Conservation (phyloP, 768 basidiomycete genomes). For the Coprinopsis marcescibilis region DNA sequence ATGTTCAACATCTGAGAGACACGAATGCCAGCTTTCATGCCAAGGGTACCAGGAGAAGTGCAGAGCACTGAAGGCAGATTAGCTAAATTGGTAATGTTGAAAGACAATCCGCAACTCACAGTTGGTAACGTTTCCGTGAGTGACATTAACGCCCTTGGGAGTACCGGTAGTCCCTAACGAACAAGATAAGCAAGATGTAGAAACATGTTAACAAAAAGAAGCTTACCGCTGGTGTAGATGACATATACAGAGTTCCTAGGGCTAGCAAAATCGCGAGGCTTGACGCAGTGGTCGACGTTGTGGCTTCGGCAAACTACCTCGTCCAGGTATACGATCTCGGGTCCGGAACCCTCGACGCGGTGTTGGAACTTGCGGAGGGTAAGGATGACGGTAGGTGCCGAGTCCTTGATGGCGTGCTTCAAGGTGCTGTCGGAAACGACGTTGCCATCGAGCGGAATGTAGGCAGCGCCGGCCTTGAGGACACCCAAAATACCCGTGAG, state of each 20-base stretch:
- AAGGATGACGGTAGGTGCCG: constrained; percentile 36
- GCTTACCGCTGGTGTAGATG: constrained; percentile 56
- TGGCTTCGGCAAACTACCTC: constrained; percentile 20
- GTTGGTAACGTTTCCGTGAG: constrained; percentile 52
- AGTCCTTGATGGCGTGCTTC: constrained; percentile 44
- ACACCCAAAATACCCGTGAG: constrained; percentile 49
- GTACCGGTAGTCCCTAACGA: constrained; percentile 45
- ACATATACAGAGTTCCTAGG: constrained; percentile 46
- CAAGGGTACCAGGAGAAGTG: constrained; percentile 46
- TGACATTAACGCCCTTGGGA: constrained; percentile 57
- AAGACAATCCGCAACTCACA: constrained; percentile 28
- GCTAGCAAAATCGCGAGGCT: constrained; percentile 32
- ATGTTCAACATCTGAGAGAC: constrained; percentile 60
- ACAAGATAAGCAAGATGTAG: not conserved
- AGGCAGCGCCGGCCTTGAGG: constrained; percentile 53
- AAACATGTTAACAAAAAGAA: constrained; percentile 1
- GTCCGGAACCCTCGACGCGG: constrained; percentile 25
- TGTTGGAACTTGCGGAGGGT: constrained; percentile 35
- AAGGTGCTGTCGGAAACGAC: constrained; percentile 52
- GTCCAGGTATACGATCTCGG: constrained; percentile 25
- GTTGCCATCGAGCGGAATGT: constrained; percentile 54
- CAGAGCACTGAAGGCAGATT: constrained; percentile 33
- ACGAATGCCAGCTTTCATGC: constrained; percentile 47
- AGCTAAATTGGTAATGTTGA: constrained; percentile 8
- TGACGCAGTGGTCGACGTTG: constrained; percentile 23